These are phyloP conservation scores for Eucalyptus camaldulensis DNA, from an alignment of 345 rosid genomes.

Conservation along the genomic window DNA sequence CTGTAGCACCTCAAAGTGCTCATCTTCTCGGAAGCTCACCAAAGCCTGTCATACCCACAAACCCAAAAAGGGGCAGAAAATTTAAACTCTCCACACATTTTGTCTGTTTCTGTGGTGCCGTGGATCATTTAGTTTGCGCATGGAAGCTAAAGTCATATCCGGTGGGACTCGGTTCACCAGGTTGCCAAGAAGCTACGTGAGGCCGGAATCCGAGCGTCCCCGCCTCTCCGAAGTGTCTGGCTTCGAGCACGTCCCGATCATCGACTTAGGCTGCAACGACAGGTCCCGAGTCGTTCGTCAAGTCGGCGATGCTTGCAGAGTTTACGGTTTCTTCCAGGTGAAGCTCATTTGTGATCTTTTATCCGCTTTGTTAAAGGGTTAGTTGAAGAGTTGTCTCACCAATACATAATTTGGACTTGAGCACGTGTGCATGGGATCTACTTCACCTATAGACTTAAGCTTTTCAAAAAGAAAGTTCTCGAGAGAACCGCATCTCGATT, in stretches of 20 bases:
- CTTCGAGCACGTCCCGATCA: conserved; percentile 44
- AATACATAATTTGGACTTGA: not conserved
- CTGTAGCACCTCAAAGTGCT: not conserved
- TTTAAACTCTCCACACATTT: not conserved
- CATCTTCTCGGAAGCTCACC: not conserved
- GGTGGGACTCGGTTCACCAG: conserved; percentile 26
- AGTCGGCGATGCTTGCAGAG: conserved; percentile 39
- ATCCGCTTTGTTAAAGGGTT: not conserved
- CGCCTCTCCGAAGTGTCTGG: conserved; percentile 38
- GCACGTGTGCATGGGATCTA: not conserved
- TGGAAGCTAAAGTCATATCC: conserved; percentile 58
- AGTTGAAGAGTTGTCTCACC: not conserved
- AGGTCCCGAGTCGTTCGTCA: conserved; percentile 21
- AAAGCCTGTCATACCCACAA: not conserved
- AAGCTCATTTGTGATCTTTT: not conserved
- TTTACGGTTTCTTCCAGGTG: conserved; percentile 72
- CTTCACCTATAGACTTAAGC: not conserved
- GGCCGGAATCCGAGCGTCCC: conserved; percentile 68
- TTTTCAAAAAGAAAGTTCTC: not conserved
- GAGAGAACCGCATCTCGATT: not conserved
- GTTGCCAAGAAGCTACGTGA: conserved; percentile 56
- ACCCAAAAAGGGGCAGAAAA: not conserved
- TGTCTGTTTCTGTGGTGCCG: not conserved
- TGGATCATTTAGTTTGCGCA: not conserved
- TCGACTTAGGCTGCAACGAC: conserved; percentile 46